These are phyloP conservation scores for Wickerhamiella kurtzmanii DNA, from an alignment of 805 yeast genomes.

Conservation along the genomic window DNA sequence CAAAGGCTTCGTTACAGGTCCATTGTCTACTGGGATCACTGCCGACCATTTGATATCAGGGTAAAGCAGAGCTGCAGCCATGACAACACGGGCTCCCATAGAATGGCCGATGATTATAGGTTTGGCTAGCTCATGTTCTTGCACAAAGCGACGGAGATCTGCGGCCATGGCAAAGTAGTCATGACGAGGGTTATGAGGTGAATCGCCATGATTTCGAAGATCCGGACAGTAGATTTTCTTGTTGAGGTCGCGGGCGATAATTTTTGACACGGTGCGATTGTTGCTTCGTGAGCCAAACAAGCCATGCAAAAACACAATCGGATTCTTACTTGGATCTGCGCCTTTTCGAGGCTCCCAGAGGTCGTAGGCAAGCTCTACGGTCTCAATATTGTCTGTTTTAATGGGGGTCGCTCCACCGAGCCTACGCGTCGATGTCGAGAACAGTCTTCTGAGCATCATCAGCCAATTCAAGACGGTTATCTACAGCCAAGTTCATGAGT, in stretches of 20 bases:
- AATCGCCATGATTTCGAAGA: conserved; percentile 82
- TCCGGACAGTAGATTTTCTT: conserved; percentile 35
- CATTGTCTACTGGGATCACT: conserved; percentile 74
- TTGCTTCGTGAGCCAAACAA: conserved; percentile 75
- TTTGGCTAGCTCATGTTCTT: conserved; percentile 28
- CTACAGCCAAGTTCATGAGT: background rate
- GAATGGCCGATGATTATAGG: conserved; percentile 31
- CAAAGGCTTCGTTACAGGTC: conserved; percentile 59
- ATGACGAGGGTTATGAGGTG: conserved; percentile 61
- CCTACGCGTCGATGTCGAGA: background rate
- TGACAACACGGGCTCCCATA: conserved; percentile 81
- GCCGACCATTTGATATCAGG: conserved; percentile 44
- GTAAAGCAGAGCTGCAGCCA: conserved; percentile 64
- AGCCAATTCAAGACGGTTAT: too few relatives aligned
- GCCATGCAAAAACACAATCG: conserved; percentile 76
- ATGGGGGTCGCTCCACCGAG: background rate
- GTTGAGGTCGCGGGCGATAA: conserved; percentile 25
- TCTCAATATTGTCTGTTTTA: conserved; percentile 2
- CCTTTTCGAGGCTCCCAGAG: conserved; percentile 16
- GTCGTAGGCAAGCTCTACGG: conserved; percentile 19
- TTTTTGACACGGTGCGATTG: conserved; percentile 62
- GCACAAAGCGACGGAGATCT: conserved; percentile 67
- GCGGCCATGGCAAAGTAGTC: conserved; percentile 73
- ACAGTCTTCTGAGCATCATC: background rate
- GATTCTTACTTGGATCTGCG: conserved; percentile 22